Evolutionary conservation across 2,329 filamentous ascomycete species (phyloP), one percentile per base, ranked within the genome.

Genomic region (Xylariaceae sp.): DNA sequence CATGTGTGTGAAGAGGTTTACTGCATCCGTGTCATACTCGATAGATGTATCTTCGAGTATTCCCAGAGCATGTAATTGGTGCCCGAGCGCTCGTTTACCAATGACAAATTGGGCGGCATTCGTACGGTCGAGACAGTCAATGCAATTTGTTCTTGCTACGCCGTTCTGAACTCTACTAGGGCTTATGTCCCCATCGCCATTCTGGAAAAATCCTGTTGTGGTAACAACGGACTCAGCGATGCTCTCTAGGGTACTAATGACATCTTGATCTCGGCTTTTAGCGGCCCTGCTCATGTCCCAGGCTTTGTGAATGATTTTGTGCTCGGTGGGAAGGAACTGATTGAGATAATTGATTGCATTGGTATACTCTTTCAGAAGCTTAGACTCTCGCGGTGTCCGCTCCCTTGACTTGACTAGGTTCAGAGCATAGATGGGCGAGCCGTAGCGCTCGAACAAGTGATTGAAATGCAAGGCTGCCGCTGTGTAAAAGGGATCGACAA

Each of bases 61-160:
- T 6, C 94, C 94, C 4, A 99, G 78, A 3, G 92, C 91, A 65
- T 96, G 87, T 9, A 99, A 78, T 68, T 99, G 94, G 61, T 95
- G 83, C 1, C 91, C 94, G 11, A 99, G 79, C 0, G 94, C 94
- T 59, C 89, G 81, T 72, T 99, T 99, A 5, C 90, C 94, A 60
- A 99, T 95, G 30, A 99, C 91, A 60, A 97, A 99, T 65, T 99
- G 94, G 1, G 94, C 94, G 2, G 94, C 94, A 65, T 99, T 99
- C 9, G 94, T 99, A 18, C 94, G 86, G 68, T 99, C 94, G 1
- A 99, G 78, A 62, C 94, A 99, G 68, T 99, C 94, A 60, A 99
- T 97, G 67, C 94, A 99, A 64, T 99, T 99, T 1, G 94, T 99
- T 50, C 94, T 82, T 10, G 90, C 92, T 38, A 99, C 82, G 10